phyloP scores from a whole-genome alignment of 2,329 filamentous ascomycete genomes.

The Salinomyces thailandicus region DNA sequence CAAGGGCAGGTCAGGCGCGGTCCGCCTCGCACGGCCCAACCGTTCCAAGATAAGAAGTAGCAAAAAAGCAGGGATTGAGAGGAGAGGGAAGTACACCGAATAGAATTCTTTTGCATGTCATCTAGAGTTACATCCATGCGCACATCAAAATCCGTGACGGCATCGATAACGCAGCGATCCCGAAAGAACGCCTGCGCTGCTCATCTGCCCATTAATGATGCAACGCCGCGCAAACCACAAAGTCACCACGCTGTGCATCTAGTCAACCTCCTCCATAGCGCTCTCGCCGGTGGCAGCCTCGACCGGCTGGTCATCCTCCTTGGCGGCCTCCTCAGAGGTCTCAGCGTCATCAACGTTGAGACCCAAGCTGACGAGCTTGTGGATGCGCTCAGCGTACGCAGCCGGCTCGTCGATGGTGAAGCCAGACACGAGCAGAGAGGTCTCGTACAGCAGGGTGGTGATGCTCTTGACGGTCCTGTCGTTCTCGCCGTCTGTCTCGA shows the following conservation, averaged over 20 bases:
- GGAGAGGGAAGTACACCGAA: no score
- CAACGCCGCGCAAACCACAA: no score
- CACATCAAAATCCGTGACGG: neutral
- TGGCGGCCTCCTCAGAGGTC: constrained; percentile 49
- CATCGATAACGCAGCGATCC: no score
- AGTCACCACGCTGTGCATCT: constrained; percentile 35
- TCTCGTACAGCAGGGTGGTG: constrained; percentile 97
- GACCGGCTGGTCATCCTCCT: constrained; percentile 50
- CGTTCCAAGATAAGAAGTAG: no score
- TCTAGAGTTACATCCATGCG: constrained; percentile 1
- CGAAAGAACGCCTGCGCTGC: neutral
- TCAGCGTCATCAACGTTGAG: constrained; percentile 92
- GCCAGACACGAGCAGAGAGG: constrained; percentile 91
- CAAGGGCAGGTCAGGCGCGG: no score
- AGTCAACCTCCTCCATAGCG: constrained; percentile 99
- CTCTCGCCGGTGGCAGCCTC: constrained; percentile 59
- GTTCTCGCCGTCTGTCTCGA: constrained; percentile 92
- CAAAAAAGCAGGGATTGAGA: no score
- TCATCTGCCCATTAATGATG: constrained; percentile 1
- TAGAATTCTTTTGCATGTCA: neutral
- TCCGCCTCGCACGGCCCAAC: no score
- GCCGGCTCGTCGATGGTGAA: constrained; percentile 99
- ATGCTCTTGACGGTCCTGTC: constrained; percentile 99
- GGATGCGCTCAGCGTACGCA: constrained; percentile 95
- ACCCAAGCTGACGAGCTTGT: constrained; percentile 97